A percentile compares a stretch with the other conserved stretches of the same genome.
Evolutionary conservation across 2,329 filamentous ascomycete species (phyloP).

Genomic region (Ophiosphaerella narmari): DNA sequence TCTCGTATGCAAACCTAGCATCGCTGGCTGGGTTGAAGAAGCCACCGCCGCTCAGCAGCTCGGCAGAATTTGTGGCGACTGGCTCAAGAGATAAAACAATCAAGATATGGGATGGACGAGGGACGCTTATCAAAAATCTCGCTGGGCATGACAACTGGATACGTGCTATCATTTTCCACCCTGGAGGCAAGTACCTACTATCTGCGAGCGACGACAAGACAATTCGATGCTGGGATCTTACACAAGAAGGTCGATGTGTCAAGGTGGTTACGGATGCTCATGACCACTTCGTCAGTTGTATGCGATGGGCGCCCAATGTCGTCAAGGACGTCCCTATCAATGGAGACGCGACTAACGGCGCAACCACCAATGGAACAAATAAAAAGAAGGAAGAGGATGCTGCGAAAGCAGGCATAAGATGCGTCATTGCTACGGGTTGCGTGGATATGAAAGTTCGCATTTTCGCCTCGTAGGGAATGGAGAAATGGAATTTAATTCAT

Average conservation of each 20-base stretch:
- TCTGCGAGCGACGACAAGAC: constrained; percentile 90
- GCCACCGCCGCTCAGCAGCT: constrained; percentile 71
- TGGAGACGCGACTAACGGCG: constrained; percentile 49
- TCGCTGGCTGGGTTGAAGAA: constrained; percentile 82
- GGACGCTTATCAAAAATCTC: constrained; percentile 82
- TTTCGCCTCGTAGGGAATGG: constrained; percentile 63
- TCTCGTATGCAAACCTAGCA: constrained; percentile 77
- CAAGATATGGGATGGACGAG: constrained; percentile 83
- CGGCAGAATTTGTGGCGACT: constrained; percentile 87
- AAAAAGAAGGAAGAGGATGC: constrained; percentile 59
- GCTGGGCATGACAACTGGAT: constrained; percentile 95
- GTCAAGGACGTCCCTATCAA: constrained; percentile 61
- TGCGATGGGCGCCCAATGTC: constrained; percentile 83
- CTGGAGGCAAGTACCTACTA: constrained; percentile 86
- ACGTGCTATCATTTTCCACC: constrained; percentile 82
- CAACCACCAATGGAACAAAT: constrained; percentile 48
- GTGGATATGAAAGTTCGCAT: constrained; percentile 80
- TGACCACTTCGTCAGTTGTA: constrained; percentile 81
- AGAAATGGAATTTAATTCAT: neutral
- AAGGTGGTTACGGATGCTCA: constrained; percentile 79
- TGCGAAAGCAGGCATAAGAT: constrained; percentile 71
- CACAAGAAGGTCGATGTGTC: constrained; percentile 87
- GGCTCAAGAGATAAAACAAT: constrained; percentile 91
- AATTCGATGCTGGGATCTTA: constrained; percentile 89
- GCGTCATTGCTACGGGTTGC: constrained; percentile 84